phyloP scores from a whole-genome alignment of 768 basidiomycete genomes.

The Xanthoconium purpureum region DNA sequence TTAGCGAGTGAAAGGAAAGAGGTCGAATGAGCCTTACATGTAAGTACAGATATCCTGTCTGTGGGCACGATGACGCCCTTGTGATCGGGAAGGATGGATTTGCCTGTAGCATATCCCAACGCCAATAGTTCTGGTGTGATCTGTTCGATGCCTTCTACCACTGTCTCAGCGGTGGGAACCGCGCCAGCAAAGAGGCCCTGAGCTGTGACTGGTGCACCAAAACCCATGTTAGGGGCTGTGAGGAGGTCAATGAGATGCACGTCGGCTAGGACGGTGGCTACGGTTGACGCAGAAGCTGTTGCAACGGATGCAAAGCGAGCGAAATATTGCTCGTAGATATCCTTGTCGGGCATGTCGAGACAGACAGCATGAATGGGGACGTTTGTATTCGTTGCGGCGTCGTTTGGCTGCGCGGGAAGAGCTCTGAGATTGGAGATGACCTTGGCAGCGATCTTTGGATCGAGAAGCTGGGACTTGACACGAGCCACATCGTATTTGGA shows the following conservation, averaged over 20 bases:
- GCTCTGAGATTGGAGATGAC: constrained; percentile 68
- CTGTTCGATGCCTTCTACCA: constrained; percentile 63
- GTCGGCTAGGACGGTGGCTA: constrained; percentile 52
- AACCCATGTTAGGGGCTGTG: constrained; percentile 58
- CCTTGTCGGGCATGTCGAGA: constrained; percentile 58
- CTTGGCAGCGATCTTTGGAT: constrained; percentile 65
- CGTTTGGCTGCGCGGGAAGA: constrained; percentile 40
- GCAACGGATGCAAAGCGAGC: constrained; percentile 46
- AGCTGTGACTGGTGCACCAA: constrained; percentile 71
- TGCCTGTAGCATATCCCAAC: constrained; percentile 73
- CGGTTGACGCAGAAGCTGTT: constrained; percentile 47
- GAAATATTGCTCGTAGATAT: constrained; percentile 61
- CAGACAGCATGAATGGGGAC: constrained; percentile 78
- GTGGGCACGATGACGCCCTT: constrained; percentile 66
- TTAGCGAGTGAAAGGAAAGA: constrained; percentile 3
- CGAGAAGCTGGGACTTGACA: constrained; percentile 63
- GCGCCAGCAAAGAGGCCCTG: constrained; percentile 70
- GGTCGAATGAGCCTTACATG: constrained; percentile 52
- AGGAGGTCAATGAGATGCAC: constrained; percentile 63
- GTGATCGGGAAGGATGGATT: constrained; percentile 63
- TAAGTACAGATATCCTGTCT: constrained; percentile 74
- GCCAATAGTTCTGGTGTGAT: constrained; percentile 78
- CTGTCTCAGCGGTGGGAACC: constrained; percentile 69
- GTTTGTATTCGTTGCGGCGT: constrained; percentile 14
- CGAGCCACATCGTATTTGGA: constrained; percentile 56